A percentile compares a stretch with the other conserved stretches of the same genome.
phyloP scores from a whole-genome alignment of 2,329 filamentous ascomycete genomes.

The Lasiodiplodia citricola region DNA sequence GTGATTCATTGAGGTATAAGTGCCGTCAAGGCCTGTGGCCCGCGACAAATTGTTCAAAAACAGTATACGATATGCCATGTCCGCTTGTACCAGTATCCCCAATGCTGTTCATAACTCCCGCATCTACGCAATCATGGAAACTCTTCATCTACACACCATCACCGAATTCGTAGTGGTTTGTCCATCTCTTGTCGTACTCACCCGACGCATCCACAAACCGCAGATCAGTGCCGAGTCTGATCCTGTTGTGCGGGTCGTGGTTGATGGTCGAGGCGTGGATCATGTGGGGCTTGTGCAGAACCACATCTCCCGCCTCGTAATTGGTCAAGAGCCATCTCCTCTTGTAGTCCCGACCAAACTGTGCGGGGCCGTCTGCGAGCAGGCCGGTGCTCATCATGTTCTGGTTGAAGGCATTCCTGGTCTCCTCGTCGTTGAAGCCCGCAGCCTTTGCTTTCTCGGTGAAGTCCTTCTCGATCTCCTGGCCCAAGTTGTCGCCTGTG shows the following conservation, averaged over 20 bases:
- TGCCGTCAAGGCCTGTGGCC: too few species aligned
- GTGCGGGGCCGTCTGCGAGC: slow-evolving; percentile 52
- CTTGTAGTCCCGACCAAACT: slow-evolving; percentile 37
- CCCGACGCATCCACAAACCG: slow-evolving; percentile 60
- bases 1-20: too few species aligned
- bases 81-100: neutral
- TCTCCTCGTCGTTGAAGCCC: slow-evolving; percentile 56
- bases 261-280: slow-evolving; percentile 60
- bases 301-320: slow-evolving; percentile 58
- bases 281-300: slow-evolving; percentile 52
- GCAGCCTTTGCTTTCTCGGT: slow-evolving; percentile 45
- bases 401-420: slow-evolving; percentile 45
- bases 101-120: too few species aligned
- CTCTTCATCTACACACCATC: slow-evolving; percentile 7
- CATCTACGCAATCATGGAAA: neutral
- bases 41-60: neutral
- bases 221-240: slow-evolving; percentile 62
- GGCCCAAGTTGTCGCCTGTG: slow-evolving; percentile 37
- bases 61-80: neutral
- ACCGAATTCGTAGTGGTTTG: slow-evolving; percentile 1
- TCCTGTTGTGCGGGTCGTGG: slow-evolving; percentile 56
- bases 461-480: slow-evolving; percentile 48
- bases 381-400: slow-evolving; percentile 62
- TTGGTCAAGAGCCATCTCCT: slow-evolving; percentile 53
- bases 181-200: slow-evolving; percentile 52